A percentile compares a stretch with the other conserved stretches of the same genome.
phyloP scores from a whole-genome alignment of 495 filamentous ascomycete species.

The Neurospora sp. region DNA sequence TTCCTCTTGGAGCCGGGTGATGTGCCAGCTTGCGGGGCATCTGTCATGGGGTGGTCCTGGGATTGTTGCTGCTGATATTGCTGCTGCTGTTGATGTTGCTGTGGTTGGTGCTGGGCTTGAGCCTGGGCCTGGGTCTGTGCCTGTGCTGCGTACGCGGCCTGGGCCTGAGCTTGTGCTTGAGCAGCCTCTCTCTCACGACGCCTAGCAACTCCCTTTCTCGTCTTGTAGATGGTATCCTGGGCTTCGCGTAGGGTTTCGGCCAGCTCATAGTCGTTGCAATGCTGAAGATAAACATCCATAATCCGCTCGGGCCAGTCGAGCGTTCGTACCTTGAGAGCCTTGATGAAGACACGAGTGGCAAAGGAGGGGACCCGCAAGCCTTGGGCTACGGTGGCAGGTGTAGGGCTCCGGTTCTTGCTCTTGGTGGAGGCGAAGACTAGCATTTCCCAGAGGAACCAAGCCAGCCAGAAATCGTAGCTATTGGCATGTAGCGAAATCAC shows the following conservation, averaged over 20 bases:
- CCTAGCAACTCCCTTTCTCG: slow-evolving; percentile 49
- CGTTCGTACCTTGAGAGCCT: slow-evolving; percentile 55
- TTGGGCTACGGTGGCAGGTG: slow-evolving; percentile 26
- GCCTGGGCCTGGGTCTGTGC: slow-evolving; percentile 11
- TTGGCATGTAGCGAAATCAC: slow-evolving; percentile 47
- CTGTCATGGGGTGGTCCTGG: slow-evolving; percentile 19
- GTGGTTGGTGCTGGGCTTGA: slow-evolving; percentile 6
- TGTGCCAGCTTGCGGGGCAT: slow-evolving; percentile 12
- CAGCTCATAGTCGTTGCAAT: slow-evolving; percentile 80
- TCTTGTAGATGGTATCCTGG: slow-evolving; percentile 56
- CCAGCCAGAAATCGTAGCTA: slow-evolving; percentile 86
- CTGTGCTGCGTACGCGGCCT: slow-evolving; percentile 9
- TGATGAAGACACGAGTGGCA: slow-evolving; percentile 63
- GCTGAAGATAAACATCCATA: slow-evolving; percentile 68
- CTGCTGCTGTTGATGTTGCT: background rate
- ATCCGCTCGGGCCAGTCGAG: slow-evolving; percentile 93
- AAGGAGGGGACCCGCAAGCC: slow-evolving; percentile 41
- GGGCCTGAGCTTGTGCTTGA: slow-evolving; percentile 25
- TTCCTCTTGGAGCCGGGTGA: slow-evolving; percentile 55
- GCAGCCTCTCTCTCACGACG: slow-evolving; percentile 58
- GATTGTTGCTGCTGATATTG: background rate
- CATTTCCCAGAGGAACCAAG: slow-evolving; percentile 87
- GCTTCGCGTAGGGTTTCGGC: slow-evolving; percentile 61
- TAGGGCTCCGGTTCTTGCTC: slow-evolving; percentile 33
- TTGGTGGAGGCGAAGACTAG: slow-evolving; percentile 36